Evolutionary conservation across 345 rosid genomes (phyloP).

Genomic region (Physaria fendleri): DNA sequence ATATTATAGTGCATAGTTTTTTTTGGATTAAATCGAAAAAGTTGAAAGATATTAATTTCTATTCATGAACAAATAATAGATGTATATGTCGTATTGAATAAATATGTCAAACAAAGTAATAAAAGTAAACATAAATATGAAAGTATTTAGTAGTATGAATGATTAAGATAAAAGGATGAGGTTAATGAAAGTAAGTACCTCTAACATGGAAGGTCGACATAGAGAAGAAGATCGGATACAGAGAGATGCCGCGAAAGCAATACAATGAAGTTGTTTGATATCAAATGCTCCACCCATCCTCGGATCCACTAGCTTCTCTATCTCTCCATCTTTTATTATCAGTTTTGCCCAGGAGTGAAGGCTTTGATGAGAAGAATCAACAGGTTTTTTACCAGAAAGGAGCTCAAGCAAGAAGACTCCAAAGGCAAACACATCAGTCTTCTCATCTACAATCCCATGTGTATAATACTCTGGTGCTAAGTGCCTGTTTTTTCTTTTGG

Average conservation of each 20-base stretch:
- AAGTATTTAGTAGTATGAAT: neutral
- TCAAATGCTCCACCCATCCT: slow-evolving; percentile 63
- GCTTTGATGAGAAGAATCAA: slow-evolving; percentile 83
- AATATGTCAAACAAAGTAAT: neutral
- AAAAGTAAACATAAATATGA: neutral
- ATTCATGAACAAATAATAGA: too few relatives aligned
- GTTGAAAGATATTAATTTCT: neutral
- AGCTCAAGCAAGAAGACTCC: slow-evolving; percentile 88
- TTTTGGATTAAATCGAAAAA: neutral
- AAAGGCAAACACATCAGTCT: slow-evolving; percentile 93
- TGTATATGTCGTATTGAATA: neutral
- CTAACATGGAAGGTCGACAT: slow-evolving; percentile 86
- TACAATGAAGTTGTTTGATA: slow-evolving; percentile 47
- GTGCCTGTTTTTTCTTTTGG: slow-evolving; percentile 44
- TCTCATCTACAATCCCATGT: slow-evolving; percentile 98
- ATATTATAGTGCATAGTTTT: neutral
- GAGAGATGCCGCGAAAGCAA: slow-evolving; percentile 78
- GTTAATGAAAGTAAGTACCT: slow-evolving; percentile 50
- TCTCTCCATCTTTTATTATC: slow-evolving; percentile 53
- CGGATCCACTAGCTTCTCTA: slow-evolving; percentile 68
- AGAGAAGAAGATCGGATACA: slow-evolving; percentile 70
- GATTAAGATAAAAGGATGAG: neutral
- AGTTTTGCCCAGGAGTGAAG: slow-evolving; percentile 90
- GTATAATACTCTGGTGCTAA: slow-evolving; percentile 92
- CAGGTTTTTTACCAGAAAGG: slow-evolving; percentile 85